Evolutionary conservation across 2,329 filamentous ascomycete species (phyloP), one percentile per base, ranked within the genome.

Genomic region (Trichoderma sp.): DNA sequence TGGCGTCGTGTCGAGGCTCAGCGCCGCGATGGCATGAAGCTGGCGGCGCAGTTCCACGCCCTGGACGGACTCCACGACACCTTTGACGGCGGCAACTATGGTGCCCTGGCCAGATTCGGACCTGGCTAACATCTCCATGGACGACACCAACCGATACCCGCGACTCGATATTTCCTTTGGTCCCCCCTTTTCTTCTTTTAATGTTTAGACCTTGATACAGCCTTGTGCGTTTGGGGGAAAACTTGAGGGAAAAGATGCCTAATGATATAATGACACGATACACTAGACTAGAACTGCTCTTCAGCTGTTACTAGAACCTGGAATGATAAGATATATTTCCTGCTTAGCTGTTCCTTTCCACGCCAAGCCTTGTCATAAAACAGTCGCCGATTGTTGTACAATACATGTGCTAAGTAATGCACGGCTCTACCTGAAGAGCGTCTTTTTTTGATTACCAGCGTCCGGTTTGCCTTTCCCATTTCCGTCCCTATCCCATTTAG

Each of bases 1-100:
- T 90, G 88, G 88, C 81, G 78, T 72, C 78, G 81, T 54, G 80
- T 87, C 4, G 88, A 89, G 77, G 80, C 78, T 54, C 80, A 86
- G 75, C 82, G 87, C 59, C 79, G 83, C 52, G 82, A 81, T 73
- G 88, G 88, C 2, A 81, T 88, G 78, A 79, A 83, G 72, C 81
- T 83, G 70, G 87, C 85, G 0, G 75, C 79, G 69, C 83, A 88
- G 70, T 87, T 90, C 72, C 83, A 84, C 2, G 83, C 83, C 29
- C 76, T 90, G 50, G 88, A 90, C 60, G 82, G 80, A 3, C 74
- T 87, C 27, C 81, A 84, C 39, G 73, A 76, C n/a, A 71, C 82
- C 61, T 88, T 88, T 71, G 82, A 87, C 59, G 84, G 84, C 7
- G 86, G 84, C 2, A 80, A 82, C 67, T 74, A 83, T 17, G 84